These are phyloP conservation scores for Pseudocercospora pini-densiflorae DNA, from an alignment of 2,329 filamentous ascomycete species.

Conservation along the genomic window DNA sequence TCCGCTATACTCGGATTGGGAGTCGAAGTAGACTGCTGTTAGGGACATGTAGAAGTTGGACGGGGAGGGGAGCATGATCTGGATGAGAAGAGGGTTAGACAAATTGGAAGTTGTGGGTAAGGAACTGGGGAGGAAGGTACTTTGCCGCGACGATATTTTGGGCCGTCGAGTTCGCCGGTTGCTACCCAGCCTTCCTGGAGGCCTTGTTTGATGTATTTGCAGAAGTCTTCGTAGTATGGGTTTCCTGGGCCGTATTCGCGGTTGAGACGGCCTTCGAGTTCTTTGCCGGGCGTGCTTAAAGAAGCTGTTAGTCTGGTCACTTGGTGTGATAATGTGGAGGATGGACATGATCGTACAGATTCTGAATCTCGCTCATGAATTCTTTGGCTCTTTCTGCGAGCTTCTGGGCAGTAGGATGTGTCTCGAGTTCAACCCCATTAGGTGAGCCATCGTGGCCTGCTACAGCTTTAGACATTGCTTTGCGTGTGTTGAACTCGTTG, in stretches of 20 bases:
- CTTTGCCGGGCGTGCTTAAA: conserved; percentile 42
- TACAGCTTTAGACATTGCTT: conserved; percentile 15
- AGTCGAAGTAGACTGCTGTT: conserved; percentile 64
- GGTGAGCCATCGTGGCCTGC: conserved; percentile 31
- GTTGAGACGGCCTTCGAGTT: conserved; percentile 43
- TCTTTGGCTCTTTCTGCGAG: conserved; percentile 29
- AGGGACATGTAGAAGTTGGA: conserved; percentile 59
- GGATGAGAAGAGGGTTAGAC: background rate
- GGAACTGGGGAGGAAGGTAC: conserved; percentile 34
- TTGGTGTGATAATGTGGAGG: background rate
- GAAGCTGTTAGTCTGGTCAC: background rate
- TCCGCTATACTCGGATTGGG: conserved; percentile 53
- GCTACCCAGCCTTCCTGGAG: conserved; percentile 45
- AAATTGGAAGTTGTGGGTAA: too few species aligned
- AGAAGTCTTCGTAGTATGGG: conserved; percentile 44
- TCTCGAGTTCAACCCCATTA: conserved; percentile 30
- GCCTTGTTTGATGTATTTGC: conserved; percentile 40
- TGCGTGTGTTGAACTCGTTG: background rate
- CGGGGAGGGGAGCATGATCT: conserved; percentile 52
- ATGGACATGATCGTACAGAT: conserved; percentile 23
- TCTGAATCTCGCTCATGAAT: conserved; percentile 33
- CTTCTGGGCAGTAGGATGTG: conserved; percentile 30
- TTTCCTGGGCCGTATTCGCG: conserved; percentile 43
- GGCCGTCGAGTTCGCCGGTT: conserved; percentile 44
- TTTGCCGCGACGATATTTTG: conserved; percentile 52